phyloP scores from a whole-genome alignment of 2,329 filamentous ascomycete genomes.

The Aspergillus candidus region DNA sequence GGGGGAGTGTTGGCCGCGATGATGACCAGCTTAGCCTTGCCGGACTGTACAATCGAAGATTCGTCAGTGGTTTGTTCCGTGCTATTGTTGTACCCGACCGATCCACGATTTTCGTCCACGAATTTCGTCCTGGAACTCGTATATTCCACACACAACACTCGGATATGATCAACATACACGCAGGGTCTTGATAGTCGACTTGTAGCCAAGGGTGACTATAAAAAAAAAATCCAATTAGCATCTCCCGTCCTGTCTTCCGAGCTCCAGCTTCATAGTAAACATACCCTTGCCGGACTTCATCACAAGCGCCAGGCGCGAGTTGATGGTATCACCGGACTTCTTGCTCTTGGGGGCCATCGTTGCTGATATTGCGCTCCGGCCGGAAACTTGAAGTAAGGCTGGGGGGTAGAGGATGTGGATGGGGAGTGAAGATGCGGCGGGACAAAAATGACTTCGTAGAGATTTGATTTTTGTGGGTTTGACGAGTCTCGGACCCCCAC shows the following conservation, averaged over 20 bases:
- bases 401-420: conserved; percentile 2
- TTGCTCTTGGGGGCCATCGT: conserved; percentile 61
- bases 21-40: conserved; percentile 98
- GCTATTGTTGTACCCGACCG: background rate
- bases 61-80: too few species aligned
- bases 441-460: conserved; percentile 10
- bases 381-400: conserved; percentile 21
- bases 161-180: conserved; percentile 40
- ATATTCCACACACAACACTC: too few species aligned
- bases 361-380: conserved; percentile 27
- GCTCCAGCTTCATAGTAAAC: conserved; percentile 1
- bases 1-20: conserved; percentile 94
- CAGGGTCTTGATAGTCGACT: conserved; percentile 82
- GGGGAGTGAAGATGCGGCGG: conserved; percentile 6
- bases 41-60: conserved; percentile 43
- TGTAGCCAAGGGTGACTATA: conserved; percentile 79
- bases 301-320: conserved; percentile 63
- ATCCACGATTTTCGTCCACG: conserved; percentile 1
- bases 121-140: background rate
- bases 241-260: background rate
- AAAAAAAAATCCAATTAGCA: conserved; percentile 7
- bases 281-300: conserved; percentile 53
- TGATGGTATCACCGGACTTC: conserved; percentile 77
- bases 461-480: conserved; percentile 16
- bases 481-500: conserved; percentile 9